Evolutionary conservation across 2,329 filamentous ascomycete species (phyloP).

Genomic region (Colletotrichum musae): DNA sequence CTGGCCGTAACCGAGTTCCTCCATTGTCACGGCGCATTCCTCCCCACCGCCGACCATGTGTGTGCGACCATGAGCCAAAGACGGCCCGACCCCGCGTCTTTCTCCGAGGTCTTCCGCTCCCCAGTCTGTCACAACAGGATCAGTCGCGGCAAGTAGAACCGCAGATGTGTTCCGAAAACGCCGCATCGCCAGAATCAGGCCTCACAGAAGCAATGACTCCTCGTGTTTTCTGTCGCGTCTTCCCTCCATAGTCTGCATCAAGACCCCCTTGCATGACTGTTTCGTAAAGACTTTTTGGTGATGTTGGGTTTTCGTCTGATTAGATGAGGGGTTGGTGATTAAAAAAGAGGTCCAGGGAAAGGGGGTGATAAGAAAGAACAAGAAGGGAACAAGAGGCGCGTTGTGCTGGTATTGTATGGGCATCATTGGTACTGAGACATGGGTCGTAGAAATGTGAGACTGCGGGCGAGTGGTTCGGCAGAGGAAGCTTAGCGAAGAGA

Average conservation of each 20-base stretch:
- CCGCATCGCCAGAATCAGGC: conserved; percentile 41
- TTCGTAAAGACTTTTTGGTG: conserved; percentile 55
- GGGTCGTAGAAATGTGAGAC: conserved; percentile 59
- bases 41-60: conserved; percentile 9
- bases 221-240: conserved; percentile 37
- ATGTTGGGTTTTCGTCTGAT: conserved; percentile 51
- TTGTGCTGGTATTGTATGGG: conserved; percentile 72
- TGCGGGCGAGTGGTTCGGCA: conserved; percentile 35
- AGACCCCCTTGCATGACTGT: conserved; percentile 51
- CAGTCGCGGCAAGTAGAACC: conserved; percentile 31
- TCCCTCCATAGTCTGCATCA: conserved; percentile 50
- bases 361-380: conserved; percentile 41
- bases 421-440: conserved; percentile 72
- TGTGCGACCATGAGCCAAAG: conserved; percentile 3
- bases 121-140: conserved; percentile 20
- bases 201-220: conserved; percentile 41
- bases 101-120: conserved; percentile 42
- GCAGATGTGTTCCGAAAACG: conserved; percentile 41
- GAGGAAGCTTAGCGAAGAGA: conserved; percentile 83
- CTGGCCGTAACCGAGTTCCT: conserved; percentile 20
- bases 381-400: conserved; percentile 58
- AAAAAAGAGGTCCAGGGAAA: conserved; percentile 42
- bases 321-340: conserved; percentile 41
- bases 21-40: conserved; percentile 4
- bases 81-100: conserved; percentile 38